phyloP scores from a whole-genome alignment of 2,329 filamentous ascomycete genomes.

The Thelonectria discophora region DNA sequence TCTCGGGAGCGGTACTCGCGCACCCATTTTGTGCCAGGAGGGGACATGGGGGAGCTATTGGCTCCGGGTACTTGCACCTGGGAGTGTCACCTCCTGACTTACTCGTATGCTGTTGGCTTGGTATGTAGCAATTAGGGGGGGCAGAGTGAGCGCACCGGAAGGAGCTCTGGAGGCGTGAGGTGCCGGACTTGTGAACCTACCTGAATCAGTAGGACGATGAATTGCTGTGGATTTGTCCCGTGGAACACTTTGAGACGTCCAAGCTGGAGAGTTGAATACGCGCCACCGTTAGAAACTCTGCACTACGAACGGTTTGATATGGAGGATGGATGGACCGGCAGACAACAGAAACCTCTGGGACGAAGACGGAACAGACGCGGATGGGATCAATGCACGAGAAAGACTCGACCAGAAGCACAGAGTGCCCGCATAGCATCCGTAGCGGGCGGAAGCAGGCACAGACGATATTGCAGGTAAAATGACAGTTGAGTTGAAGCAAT shows the following conservation, averaged over 20 bases:
- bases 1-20: constrained; percentile 13
- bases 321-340: constrained; percentile 29
- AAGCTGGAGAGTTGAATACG: background rate
- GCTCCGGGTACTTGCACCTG: constrained; percentile 6
- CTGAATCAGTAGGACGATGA: constrained; percentile 20
- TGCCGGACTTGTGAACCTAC: constrained; percentile 17
- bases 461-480: background rate
- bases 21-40: constrained; percentile 14
- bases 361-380: constrained; percentile 11
- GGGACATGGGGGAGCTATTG: constrained; percentile 8
- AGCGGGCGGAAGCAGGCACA: background rate
- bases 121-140: constrained; percentile 15
- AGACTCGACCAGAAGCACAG: background rate
- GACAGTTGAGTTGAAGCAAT: background rate
- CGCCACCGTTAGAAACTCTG: background rate
- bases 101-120: constrained; percentile 5
- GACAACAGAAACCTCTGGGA: constrained; percentile 21
- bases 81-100: constrained; percentile 2
- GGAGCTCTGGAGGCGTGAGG: background rate
- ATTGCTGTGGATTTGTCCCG: no score
- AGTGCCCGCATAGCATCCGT: no score
- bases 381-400: constrained; percentile 25
- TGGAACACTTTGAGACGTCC: constrained; percentile 7
- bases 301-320: background rate
- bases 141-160: constrained; percentile 1